A percentile compares a stretch with the other conserved stretches of the same genome.
These are phyloP conservation scores for Nephelium lappaceum DNA, from an alignment of 345 rosid species.

Conservation along the genomic window DNA sequence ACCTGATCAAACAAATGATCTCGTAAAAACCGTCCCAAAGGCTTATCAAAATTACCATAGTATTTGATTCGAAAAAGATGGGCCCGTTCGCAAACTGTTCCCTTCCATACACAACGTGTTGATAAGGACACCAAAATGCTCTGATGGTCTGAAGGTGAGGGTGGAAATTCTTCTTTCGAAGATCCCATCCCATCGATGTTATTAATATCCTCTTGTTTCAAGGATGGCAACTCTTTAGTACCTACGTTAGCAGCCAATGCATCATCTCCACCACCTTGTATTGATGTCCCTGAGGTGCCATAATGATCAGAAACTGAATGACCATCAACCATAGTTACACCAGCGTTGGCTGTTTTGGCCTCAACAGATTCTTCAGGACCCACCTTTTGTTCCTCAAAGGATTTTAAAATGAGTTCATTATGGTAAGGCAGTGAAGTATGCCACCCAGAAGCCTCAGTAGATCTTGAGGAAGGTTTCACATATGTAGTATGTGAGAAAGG, in stretches of 20 bases:
- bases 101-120: slow-evolving; percentile 92
- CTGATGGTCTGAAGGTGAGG: slow-evolving; percentile 90
- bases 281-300: slow-evolving; percentile 26
- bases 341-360: slow-evolving; percentile 21
- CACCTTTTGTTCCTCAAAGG: slow-evolving; percentile 36
- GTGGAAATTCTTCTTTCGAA: slow-evolving; percentile 82
- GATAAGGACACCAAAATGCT: slow-evolving; percentile 96
- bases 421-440: slow-evolving; percentile 21
- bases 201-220: slow-evolving; percentile 30
- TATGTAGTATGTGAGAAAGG: slow-evolving; percentile 18
- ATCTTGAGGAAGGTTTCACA: slow-evolving; percentile 18
- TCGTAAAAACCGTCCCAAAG: slow-evolving; percentile 83
- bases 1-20: slow-evolving; percentile 96
- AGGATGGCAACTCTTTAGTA: slow-evolving; percentile 31
- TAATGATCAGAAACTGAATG: slow-evolving; percentile 21
- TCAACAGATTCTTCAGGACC: slow-evolving; percentile 38
- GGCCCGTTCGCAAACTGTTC: slow-evolving; percentile 86
- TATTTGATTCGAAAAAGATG: slow-evolving; percentile 92
- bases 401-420: slow-evolving; percentile 21
- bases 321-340: slow-evolving; percentile 20
- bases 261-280: slow-evolving; percentile 25
- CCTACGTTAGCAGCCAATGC: slow-evolving; percentile 26
- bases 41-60: slow-evolving; percentile 92
- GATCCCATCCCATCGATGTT: slow-evolving; percentile 50
- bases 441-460: slow-evolving; percentile 20